Evolutionary conservation across 208 protist species (phyloP).

Genomic region (Leptomonas pyrrhocoris): DNA sequence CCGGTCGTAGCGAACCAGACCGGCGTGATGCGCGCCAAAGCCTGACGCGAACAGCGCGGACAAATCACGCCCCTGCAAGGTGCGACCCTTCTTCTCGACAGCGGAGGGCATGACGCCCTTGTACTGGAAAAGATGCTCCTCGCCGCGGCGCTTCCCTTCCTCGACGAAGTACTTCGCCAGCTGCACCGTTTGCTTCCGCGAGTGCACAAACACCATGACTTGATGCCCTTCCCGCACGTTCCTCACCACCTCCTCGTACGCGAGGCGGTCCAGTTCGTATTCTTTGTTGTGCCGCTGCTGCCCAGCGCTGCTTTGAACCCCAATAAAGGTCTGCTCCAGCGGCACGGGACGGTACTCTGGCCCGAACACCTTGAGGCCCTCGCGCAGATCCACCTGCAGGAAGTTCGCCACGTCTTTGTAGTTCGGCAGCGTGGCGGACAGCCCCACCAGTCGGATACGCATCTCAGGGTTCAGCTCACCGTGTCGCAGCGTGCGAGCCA

Average conservation of each 20-base stretch:
- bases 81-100: slow-evolving; percentile 49
- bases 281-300: slow-evolving; percentile 59
- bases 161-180: slow-evolving; percentile 92
- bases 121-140: slow-evolving; percentile 71
- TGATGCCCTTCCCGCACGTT: slow-evolving; percentile 95
- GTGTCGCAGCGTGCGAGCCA: slow-evolving; percentile 96
- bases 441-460: slow-evolving; percentile 95
- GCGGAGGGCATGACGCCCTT: slow-evolving; percentile 49
- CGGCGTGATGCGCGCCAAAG: slow-evolving; percentile 97
- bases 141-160: slow-evolving; percentile 62
- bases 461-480: slow-evolving; percentile 91
- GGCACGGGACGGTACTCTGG: slow-evolving; percentile 97
- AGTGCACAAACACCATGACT: slow-evolving; percentile 99
- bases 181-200: slow-evolving; percentile 96
- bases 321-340: slow-evolving; percentile 96
- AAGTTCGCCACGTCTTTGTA: slow-evolving; percentile 99
- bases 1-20: slow-evolving; percentile 95
- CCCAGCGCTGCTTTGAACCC: slow-evolving; percentile 55
- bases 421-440: slow-evolving; percentile 99
- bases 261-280: slow-evolving; percentile 63
- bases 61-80: slow-evolving; percentile 88
- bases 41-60: slow-evolving; percentile 86
- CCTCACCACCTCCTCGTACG: slow-evolving; percentile 76
- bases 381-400: slow-evolving; percentile 91
- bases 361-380: slow-evolving; percentile 97